These are phyloP conservation scores for Penicillium goetzii DNA, from an alignment of 495 filamentous ascomycete species.

Conservation along the genomic window DNA sequence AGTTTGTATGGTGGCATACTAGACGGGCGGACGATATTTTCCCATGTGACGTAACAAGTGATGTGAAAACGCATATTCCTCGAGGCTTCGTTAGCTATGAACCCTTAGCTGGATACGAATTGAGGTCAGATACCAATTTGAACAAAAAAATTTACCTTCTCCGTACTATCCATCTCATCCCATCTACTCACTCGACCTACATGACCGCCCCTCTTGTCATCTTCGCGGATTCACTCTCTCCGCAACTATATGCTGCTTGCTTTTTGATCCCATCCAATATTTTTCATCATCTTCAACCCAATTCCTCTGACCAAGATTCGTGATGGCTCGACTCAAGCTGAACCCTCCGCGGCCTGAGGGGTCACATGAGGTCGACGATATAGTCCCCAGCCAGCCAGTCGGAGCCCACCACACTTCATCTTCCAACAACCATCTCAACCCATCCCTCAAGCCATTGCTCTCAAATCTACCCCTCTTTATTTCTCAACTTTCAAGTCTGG, in stretches of 20 bases:
- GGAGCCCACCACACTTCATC: neutral
- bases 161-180: neutral
- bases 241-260: neutral
- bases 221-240: neutral
- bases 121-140: slow-evolving; percentile 21
- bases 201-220: neutral
- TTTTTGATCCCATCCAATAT: neutral
- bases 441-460: neutral
- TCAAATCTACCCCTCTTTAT: neutral
- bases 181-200: neutral
- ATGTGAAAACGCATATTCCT: slow-evolving; percentile 17
- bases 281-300: neutral
- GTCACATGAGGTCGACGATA: slow-evolving; percentile 3
- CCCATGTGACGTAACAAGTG: slow-evolving; percentile 8
- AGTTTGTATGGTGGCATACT: slow-evolving; percentile 26
- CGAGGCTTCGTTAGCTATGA: neutral
- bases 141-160: neutral
- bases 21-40: slow-evolving; percentile 13
- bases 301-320: neutral
- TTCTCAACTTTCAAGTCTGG: neutral
- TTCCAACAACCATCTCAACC: neutral
- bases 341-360: neutral
- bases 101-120: neutral
- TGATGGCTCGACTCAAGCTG: neutral
- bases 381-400: neutral